A percentile compares a stretch with the other conserved stretches of the same genome.
These are phyloP conservation scores for Lyophyllum shimeji DNA, from an alignment of 768 basidiomycete species.

Conservation along the genomic window DNA sequence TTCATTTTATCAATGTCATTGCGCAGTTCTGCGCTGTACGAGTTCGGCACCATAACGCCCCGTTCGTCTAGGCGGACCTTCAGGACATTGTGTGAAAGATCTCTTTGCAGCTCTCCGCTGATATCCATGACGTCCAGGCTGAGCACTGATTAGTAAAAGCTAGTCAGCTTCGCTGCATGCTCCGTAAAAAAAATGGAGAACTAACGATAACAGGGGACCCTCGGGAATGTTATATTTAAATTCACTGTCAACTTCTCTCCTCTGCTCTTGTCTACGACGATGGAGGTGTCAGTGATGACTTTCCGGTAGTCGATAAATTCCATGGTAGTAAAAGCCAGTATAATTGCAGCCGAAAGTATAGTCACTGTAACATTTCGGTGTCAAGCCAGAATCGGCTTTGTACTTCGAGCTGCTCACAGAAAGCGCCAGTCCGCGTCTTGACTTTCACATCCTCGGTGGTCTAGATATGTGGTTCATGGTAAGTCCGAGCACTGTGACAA, in stretches of 20 bases:
- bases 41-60: slow-evolving; percentile 59
- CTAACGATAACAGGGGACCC: slow-evolving; percentile 97
- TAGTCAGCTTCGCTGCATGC: not conserved
- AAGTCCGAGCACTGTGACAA: slow-evolving; percentile 4
- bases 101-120: slow-evolving; percentile 90
- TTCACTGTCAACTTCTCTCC: slow-evolving; percentile 93
- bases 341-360: slow-evolving; percentile 87
- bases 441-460: slow-evolving; percentile 99
- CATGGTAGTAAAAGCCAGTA: slow-evolving; percentile 86
- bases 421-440: slow-evolving; percentile 91
- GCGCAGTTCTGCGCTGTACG: slow-evolving; percentile 61
- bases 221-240: slow-evolving; percentile 92
- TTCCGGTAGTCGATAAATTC: slow-evolving; percentile 96
- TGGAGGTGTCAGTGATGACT: slow-evolving; percentile 84
- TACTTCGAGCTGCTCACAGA: slow-evolving; percentile 53
- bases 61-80: slow-evolving; percentile 73
- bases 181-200: slow-evolving; percentile 16
- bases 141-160: slow-evolving; percentile 57
- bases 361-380: slow-evolving; percentile 62
- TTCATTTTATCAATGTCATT: slow-evolving; percentile 87
- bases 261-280: slow-evolving; percentile 91
- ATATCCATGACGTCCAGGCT: slow-evolving; percentile 99
- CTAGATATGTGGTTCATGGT: slow-evolving; percentile 38
- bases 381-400: not conserved
- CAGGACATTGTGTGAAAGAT: slow-evolving; percentile 84